These are phyloP conservation scores for Lepidopterella palustris DNA, from an alignment of 495 filamentous ascomycete species.

Conservation along the genomic window DNA sequence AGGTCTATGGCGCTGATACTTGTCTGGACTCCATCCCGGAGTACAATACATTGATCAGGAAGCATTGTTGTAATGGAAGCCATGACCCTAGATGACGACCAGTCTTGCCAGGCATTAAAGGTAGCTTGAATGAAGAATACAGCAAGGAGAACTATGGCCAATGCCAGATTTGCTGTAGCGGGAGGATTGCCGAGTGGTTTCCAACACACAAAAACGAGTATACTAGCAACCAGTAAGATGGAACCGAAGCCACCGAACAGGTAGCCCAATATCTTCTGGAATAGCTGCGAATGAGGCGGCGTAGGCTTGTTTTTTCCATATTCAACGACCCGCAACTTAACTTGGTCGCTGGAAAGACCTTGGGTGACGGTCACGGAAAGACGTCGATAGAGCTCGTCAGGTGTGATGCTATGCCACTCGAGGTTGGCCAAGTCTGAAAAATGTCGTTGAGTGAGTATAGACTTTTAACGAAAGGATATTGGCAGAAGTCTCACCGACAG, in stretches of 20 bases:
- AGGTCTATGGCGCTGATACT: conserved; percentile 50
- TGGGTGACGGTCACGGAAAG: conserved; percentile 44
- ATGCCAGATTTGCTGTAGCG: conserved; percentile 54
- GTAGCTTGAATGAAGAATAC: conserved; percentile 64
- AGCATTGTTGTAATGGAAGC: conserved; percentile 46
- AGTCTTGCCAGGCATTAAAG: conserved; percentile 41
- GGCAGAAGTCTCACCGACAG: conserved; percentile 8
- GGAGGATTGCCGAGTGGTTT: conserved; percentile 64
- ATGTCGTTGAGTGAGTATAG: background rate
- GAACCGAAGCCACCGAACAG: conserved; percentile 67
- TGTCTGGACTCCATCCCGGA: conserved; percentile 50
- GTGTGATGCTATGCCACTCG: conserved; percentile 53
- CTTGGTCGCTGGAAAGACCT: conserved; percentile 48
- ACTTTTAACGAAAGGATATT: background rate
- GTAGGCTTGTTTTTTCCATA: conserved; percentile 58
- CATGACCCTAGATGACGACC: conserved; percentile 35
- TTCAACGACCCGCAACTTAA: conserved; percentile 43
- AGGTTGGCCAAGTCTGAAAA: conserved; percentile 33
- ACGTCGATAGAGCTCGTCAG: conserved; percentile 49
- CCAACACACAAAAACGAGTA: conserved; percentile 64
- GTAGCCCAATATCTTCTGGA: conserved; percentile 56
- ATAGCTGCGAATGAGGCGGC: conserved; percentile 49
- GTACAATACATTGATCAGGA: conserved; percentile 56
- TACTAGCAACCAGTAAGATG: conserved; percentile 53
- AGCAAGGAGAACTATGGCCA: conserved; percentile 57